Evolutionary conservation across 352 stramenopile species (phyloP).

Genomic region (Blastocystis sp.): DNA sequence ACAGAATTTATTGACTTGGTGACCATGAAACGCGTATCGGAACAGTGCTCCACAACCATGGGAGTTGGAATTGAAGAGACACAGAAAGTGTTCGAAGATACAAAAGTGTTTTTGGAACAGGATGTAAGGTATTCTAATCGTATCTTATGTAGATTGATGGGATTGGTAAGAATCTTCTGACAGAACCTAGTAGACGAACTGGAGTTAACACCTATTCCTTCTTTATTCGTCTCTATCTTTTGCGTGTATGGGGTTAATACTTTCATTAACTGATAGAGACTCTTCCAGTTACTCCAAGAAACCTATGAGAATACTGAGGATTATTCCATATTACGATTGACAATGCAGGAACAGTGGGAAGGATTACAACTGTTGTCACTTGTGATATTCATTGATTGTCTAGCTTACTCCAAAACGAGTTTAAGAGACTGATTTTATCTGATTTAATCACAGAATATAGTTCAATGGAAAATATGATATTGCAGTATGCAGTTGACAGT

Average conservation of each 20-base stretch:
- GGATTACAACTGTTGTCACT: not conserved
- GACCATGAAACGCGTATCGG: not conserved
- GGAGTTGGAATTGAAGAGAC: not conserved
- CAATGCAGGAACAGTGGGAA: not conserved
- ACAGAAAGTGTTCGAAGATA: constrained; percentile 6
- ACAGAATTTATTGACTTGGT: constrained; percentile 25
- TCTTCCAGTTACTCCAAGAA: not conserved
- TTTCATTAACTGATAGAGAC: not conserved
- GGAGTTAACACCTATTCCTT: constrained; percentile 7
- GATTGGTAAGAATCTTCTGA: constrained; percentile 46
- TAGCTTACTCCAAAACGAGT: constrained; percentile 39
- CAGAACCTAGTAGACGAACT: not conserved
- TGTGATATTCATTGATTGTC: not conserved
- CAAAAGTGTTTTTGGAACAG: constrained; percentile 18
- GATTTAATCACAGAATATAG: not conserved
- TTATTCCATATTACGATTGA: not conserved
- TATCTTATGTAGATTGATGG: constrained; percentile 7
- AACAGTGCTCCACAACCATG: not conserved
- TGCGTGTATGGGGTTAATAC: not conserved
- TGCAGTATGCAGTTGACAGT: not conserved
- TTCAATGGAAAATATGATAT: not conserved
- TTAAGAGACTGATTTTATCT: not conserved
- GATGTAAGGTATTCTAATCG: not conserved
- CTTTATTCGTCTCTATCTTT: constrained; percentile 27
- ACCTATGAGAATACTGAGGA: not conserved